phyloP scores from a whole-genome alignment of 805 yeast genomes.

The Ogataea paradorogensis region DNA sequence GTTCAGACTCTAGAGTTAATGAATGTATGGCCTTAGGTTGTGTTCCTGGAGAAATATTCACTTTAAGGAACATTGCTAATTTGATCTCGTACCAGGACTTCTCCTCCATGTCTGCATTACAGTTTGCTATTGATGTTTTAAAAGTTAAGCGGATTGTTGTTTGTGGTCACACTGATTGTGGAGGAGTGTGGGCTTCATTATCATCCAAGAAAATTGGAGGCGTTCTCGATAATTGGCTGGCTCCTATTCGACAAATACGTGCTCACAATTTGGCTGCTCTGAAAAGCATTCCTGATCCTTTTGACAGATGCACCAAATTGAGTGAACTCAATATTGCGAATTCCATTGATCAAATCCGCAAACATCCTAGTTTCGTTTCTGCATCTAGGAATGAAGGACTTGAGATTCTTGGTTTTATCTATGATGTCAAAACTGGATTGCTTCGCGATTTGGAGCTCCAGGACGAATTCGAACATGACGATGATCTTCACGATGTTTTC shows the following conservation, averaged over 20 bases:
- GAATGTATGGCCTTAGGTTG: slow-evolving; percentile 70
- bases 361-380: slow-evolving; percentile 63
- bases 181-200: slow-evolving; percentile 83
- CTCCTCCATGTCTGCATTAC: slow-evolving; percentile 73
- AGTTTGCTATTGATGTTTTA: slow-evolving; percentile 81
- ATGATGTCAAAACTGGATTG: slow-evolving; percentile 77
- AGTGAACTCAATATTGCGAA: slow-evolving; percentile 73
- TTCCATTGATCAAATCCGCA: slow-evolving; percentile 65
- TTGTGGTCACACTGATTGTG: slow-evolving; percentile 95
- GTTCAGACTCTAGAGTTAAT: slow-evolving; percentile 88
- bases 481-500: slow-evolving; percentile 26
- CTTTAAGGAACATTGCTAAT: slow-evolving; percentile 86
- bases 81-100: slow-evolving; percentile 67
- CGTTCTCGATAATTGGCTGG: slow-evolving; percentile 69
- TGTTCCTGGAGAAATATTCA: slow-evolving; percentile 89
- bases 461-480: slow-evolving; percentile 22
- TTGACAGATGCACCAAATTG: slow-evolving; percentile 55
- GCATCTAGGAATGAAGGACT: slow-evolving; percentile 63
- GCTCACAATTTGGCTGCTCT: slow-evolving; percentile 55
- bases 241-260: slow-evolving; percentile 64
- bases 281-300: slow-evolving; percentile 47
- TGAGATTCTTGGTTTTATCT: slow-evolving; percentile 79
- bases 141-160: slow-evolving; percentile 78
- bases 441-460: slow-evolving; percentile 38
- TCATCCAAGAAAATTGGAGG: slow-evolving; percentile 63